Base-by-base conservation (phyloP, 805 yeast genomes). In the Suhomyces sp. region DNA sequence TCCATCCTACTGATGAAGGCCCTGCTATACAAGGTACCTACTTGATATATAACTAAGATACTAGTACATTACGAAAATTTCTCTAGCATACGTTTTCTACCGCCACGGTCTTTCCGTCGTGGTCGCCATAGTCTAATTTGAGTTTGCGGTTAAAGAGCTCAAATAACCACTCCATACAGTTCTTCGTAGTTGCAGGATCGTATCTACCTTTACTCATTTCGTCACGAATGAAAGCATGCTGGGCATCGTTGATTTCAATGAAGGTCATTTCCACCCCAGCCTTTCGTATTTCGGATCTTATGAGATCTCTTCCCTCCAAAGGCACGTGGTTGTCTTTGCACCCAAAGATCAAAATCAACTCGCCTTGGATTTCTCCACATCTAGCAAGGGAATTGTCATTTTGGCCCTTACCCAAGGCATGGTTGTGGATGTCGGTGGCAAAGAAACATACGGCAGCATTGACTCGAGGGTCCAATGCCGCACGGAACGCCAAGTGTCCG, bases 181-280 rank as follows among this genome's bases (percentile, higher is more conserved):
- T 73, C 56, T 77, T 73, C 19, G 94, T 87, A 50, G 84, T 79
- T 1, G 89, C 89, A n/a, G 90, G 82, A 65, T 87, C 94, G 62
- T 81, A 87, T 60, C 94, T 75, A n/a, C 89, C 96, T 69, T 86
- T 87, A 57, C 89, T 84, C 54, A 75, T 69, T 62, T 87, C 94
- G 64, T 87, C 96, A 56, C 94, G 76, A 49, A 87, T 85, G 60
- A 87, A 87, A 0, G 96, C 94, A 59, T 88, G 96, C 65, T 87
- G 91, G 12, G 96, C 94, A 57, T 81, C 91, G 59, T 84, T 80
- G 49, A 87, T 73, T 67, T 87, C 96, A 70, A 85, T 78, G 64
- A 87, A 86, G 0, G 90, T 84, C 67, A 86, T 80, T 52, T 77
- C 82, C 47, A 85, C 87, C 19, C 77, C 78, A 27, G 80, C 75